These are phyloP conservation scores for Citropsis articulata DNA, from an alignment of 345 rosid species.

Conservation along the genomic window DNA sequence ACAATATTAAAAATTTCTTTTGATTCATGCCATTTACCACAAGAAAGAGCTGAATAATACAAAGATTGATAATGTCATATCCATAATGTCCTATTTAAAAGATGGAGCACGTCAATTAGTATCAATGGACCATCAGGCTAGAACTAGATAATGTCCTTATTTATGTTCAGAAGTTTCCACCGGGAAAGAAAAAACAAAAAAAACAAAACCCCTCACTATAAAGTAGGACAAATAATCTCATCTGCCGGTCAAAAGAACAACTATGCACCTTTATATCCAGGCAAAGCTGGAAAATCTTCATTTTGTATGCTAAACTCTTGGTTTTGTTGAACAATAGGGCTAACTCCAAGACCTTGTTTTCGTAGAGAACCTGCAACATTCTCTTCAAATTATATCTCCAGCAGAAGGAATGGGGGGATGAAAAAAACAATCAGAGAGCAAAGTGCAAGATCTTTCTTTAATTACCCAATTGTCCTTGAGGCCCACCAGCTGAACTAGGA, in stretches of 20 bases:
- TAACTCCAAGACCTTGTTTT: constrained; percentile 81
- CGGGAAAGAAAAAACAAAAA: background rate
- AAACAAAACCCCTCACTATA: background rate
- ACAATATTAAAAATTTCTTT: background rate
- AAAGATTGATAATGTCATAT: background rate
- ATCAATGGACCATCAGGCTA: background rate
- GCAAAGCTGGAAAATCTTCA: constrained; percentile 99
- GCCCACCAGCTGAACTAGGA: constrained; percentile 95
- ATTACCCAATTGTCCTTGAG: constrained; percentile 96
- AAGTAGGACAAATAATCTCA: background rate
- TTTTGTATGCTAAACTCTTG: constrained; percentile 99
- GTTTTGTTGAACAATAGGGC: constrained; percentile 91
- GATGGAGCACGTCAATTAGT: background rate
- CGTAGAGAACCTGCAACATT: constrained; percentile 69
- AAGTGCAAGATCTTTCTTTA: background rate
- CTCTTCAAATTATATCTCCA: constrained; percentile 13
- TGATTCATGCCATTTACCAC: background rate
- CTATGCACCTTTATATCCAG: constrained; percentile 91
- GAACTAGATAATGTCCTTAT: background rate
- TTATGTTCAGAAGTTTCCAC: background rate
- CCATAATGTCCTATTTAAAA: background rate
- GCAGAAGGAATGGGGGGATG: background rate
- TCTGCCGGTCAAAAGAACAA: background rate
- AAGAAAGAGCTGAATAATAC: background rate
- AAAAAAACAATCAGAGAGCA: constrained; percentile 5